Evolutionary conservation across 23 red algal species (phyloP).

Genomic region (Chondrus crispus): DNA sequence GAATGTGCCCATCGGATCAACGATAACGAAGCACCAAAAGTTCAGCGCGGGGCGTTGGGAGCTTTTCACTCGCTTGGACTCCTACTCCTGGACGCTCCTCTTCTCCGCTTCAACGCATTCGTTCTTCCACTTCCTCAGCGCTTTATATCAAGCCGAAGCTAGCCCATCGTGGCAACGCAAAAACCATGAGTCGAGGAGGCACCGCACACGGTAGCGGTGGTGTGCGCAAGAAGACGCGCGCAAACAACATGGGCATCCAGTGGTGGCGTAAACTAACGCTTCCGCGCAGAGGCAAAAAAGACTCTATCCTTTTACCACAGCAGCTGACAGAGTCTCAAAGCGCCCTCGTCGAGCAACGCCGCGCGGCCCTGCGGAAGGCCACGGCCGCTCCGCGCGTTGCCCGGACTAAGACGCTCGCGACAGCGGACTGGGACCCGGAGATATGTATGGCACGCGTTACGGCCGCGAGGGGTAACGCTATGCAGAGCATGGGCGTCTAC

Average conservation of each 20-base stretch:
- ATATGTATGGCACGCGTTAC: constrained; percentile 18
- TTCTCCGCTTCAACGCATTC: too few species aligned
- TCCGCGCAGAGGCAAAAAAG: constrained; percentile 52
- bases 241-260: constrained; percentile 29
- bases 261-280: constrained; percentile 58
- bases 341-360: background rate
- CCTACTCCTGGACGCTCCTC: too few species aligned
- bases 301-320: constrained; percentile 28
- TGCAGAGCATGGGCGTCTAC: constrained; percentile 64
- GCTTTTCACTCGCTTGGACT: too few species aligned
- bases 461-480: constrained; percentile 22
- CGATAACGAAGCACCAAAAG: too few species aligned
- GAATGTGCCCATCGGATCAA: too few species aligned
- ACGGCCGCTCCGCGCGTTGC: constrained; percentile 25
- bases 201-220: background rate
- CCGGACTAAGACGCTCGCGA: constrained; percentile 25
- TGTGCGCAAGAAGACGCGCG: constrained; percentile 10
- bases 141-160: too few species aligned
- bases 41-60: too few species aligned
- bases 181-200: background rate
- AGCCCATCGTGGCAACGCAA: too few species aligned
- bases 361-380: constrained; percentile 16
- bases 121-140: too few species aligned
- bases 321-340: constrained; percentile 11
- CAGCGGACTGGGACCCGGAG: constrained; percentile 47